Conservation (phyloP, 2,329 filamentous ascomycete genomes). For the Fusarium buharicum region DNA sequence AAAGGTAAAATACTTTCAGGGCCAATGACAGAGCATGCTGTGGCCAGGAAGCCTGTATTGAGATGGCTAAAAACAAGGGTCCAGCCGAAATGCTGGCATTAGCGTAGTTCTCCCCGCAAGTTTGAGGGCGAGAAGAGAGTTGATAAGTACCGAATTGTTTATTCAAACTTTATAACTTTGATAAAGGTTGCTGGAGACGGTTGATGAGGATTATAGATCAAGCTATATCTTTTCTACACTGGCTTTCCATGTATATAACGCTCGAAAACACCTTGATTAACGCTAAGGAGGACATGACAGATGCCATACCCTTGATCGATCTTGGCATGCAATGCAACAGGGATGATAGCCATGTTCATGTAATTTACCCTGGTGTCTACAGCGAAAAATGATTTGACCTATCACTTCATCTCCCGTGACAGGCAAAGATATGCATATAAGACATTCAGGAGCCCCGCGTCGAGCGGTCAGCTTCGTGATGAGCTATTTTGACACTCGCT, state of each 20-base stretch:
- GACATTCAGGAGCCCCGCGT: conserved; percentile 7
- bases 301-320: background rate
- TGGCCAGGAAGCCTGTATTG: background rate
- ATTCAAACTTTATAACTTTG: no score
- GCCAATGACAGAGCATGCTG: background rate
- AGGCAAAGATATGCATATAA: conserved; percentile 3
- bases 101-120: conserved; percentile 23
- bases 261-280: no score
- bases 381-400: background rate
- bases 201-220: no score
- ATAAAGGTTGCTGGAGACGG: no score
- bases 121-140: background rate
- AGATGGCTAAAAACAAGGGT: background rate
- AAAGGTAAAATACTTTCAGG: background rate
- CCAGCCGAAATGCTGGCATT: conserved; percentile 7
- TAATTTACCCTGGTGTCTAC: background rate
- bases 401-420: background rate
- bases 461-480: background rate
- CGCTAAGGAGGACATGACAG: no score
- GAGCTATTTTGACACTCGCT: background rate
- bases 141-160: no score
- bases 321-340: background rate
- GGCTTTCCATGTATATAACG: no score
- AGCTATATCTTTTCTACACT: no score
- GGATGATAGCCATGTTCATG: conserved; percentile 1